These are phyloP conservation scores for Rhodotorula sp. DNA, from an alignment of 1,284 basidiomycete species.

Conservation along the genomic window DNA sequence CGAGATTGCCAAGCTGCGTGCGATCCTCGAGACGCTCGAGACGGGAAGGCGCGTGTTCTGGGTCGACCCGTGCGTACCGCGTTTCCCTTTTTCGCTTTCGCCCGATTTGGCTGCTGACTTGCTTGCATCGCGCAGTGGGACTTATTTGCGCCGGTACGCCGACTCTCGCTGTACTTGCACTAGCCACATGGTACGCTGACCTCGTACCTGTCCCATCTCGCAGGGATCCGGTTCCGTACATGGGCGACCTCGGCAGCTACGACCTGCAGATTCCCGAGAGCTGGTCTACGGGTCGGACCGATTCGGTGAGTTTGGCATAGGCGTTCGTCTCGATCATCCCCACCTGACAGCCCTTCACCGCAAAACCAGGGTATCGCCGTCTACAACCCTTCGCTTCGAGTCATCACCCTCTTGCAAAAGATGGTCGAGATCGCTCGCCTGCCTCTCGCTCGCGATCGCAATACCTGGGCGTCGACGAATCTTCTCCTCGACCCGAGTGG, in stretches of 20 bases:
- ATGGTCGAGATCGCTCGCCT: constrained; percentile 15
- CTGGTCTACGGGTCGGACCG: constrained; percentile 16
- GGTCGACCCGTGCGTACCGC: constrained; percentile 16
- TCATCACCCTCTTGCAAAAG: constrained; percentile 24
- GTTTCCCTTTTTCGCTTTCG: background rate
- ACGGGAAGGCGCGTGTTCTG: constrained; percentile 29
- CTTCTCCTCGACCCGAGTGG: constrained; percentile 31
- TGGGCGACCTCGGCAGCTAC: constrained; percentile 21
- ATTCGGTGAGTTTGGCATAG: constrained; percentile 14
- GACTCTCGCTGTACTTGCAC: background rate
- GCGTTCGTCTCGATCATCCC: too few relatives aligned
- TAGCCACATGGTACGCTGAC: too few relatives aligned
- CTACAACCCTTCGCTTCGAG: constrained; percentile 24
- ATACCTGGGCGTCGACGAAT: constrained; percentile 26
- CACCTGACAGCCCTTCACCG: background rate
- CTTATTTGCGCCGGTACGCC: constrained; percentile 20
- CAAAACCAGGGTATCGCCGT: constrained; percentile 27
- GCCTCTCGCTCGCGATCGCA: background rate
- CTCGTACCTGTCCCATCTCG: too few relatives aligned
- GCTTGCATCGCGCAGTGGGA: constrained; percentile 2
- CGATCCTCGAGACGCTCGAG: constrained; percentile 15
- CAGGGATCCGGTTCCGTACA: constrained; percentile 24
- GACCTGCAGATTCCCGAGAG: constrained; percentile 32
- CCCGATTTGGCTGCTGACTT: background rate
- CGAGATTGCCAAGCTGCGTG: constrained; percentile 25